Evolutionary conservation across 148 eudicot genomes (phyloP).

Genomic region (Linanthus parryae): DNA sequence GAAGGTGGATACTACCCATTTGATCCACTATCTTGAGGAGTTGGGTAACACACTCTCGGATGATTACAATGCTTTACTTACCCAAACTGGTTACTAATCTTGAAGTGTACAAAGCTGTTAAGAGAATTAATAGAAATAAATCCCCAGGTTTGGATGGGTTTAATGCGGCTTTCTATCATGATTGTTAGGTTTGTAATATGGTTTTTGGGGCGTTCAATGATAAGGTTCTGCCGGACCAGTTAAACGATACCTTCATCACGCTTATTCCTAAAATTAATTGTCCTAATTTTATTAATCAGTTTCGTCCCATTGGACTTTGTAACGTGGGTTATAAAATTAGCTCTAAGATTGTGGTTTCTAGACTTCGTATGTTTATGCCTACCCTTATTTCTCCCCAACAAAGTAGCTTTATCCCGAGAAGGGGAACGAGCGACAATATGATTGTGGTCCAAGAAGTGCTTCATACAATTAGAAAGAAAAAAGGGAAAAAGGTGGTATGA

Average conservation of each 20-base stretch:
- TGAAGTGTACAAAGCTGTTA: too few relatives aligned
- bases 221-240: too few relatives aligned
- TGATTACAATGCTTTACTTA: too few relatives aligned
- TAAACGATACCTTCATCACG: not conserved
- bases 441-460: not conserved
- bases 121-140: too few relatives aligned
- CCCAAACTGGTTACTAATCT: too few relatives aligned
- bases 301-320: not conserved
- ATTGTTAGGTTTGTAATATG: too few relatives aligned
- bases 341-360: not conserved
- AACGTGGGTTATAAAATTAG: not conserved
- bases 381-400: not conserved
- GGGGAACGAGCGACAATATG: not conserved
- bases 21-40: too few relatives aligned
- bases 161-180: too few relatives aligned
- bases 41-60: too few relatives aligned
- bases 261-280: not conserved
- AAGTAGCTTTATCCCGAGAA: not conserved
- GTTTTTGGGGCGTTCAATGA: too few relatives aligned
- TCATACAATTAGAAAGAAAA: not conserved
- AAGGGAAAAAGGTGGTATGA: not conserved
- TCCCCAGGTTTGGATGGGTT: too few relatives aligned
- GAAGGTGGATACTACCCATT: too few relatives aligned
- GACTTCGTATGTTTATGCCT: not conserved
- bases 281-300: not conserved